Base-by-base conservation (phyloP, 441 rosid species). In the Eruca vesicaria region DNA sequence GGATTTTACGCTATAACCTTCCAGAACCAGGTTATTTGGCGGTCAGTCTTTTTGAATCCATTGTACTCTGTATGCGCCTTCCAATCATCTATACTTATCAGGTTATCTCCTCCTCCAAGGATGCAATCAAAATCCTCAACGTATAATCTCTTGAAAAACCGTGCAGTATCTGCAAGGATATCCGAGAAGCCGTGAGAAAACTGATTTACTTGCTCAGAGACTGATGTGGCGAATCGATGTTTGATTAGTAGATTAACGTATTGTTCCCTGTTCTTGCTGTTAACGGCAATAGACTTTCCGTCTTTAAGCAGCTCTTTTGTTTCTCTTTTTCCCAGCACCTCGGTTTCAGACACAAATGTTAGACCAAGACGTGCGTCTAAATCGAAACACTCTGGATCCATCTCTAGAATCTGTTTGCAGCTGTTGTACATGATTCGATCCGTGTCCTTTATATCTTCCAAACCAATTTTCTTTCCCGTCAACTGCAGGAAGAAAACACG, bases 1-100 rank as follows among this genome's bases (percentile, higher is more conserved):
- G 43, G 55, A 18, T 0, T 16, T 21, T 35, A 9, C 14, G 28
- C 19, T 16, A 50, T 66, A 82, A 91, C 99, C 98, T 90, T 83
- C 99, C 99, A 91, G 81, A 95, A 90, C 98, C 98, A 93, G 65
- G 62, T 69, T 75, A 95, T 88, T 77, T 89, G 89, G 77, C 84
- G 82, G 73, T 91, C 96, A 9, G 78, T 83, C 70, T 87, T 92
- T 65, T 82, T 83, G 84, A 83, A 91, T 63, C 99, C 97, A 76
- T 82, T 85, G 81, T 90, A 93, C 69, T 89, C 89, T 0, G 98
- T 95, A 72, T 90, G 94, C 0, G 91, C 93, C 81, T 81, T 90
- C 98, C 99, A 95, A 59, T 88, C 98, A 72, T 87, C 89, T 57
- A 93, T 63, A 68, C 76, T 84, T 53, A 91, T 84, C 20, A 75